Conservation (phyloP, 352 stramenopile species). For the Phytophthora syringae region DNA sequence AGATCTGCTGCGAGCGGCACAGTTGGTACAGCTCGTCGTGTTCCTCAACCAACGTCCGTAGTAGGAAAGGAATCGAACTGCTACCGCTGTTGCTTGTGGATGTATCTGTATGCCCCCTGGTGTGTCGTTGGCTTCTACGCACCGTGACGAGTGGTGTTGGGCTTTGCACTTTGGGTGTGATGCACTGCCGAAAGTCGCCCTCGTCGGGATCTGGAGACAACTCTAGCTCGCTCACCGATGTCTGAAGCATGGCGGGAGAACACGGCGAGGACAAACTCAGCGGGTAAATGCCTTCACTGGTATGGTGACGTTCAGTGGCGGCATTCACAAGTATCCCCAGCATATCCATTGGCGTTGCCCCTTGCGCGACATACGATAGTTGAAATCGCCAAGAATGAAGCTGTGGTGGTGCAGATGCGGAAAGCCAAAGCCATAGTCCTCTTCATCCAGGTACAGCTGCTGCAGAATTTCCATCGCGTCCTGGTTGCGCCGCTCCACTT, state of each 20-base stretch:
- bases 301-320: conserved; percentile 24
- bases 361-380: conserved; percentile 85
- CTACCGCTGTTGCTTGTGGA: conserved; percentile 29
- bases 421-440: conserved; percentile 89
- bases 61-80: conserved; percentile 28
- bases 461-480: conserved; percentile 86
- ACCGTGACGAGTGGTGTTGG: conserved; percentile 16
- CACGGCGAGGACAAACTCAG: conserved; percentile 33
- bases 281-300: conserved; percentile 16
- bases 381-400: conserved; percentile 91
- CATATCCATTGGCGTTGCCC: conserved; percentile 58
- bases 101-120: conserved; percentile 16
- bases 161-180: conserved; percentile 54
- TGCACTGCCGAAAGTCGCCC: conserved; percentile 51
- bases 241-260: conserved; percentile 39
- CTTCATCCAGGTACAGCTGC: conserved; percentile 79
- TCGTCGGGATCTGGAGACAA: conserved; percentile 31
- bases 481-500: conserved; percentile 81
- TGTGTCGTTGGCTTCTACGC: conserved; percentile 8
- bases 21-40: conserved; percentile 79
- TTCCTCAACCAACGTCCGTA: conserved; percentile 55
- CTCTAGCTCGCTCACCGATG: conserved; percentile 34
- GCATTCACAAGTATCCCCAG: conserved; percentile 49
- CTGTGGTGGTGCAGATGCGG: conserved; percentile 85
- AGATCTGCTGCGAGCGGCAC: conserved; percentile 72